Evolutionary conservation across 768 basidiomycete genomes (phyloP), one percentile per base, ranked within the genome.

Genomic region (Boletus vermiculosoides): DNA sequence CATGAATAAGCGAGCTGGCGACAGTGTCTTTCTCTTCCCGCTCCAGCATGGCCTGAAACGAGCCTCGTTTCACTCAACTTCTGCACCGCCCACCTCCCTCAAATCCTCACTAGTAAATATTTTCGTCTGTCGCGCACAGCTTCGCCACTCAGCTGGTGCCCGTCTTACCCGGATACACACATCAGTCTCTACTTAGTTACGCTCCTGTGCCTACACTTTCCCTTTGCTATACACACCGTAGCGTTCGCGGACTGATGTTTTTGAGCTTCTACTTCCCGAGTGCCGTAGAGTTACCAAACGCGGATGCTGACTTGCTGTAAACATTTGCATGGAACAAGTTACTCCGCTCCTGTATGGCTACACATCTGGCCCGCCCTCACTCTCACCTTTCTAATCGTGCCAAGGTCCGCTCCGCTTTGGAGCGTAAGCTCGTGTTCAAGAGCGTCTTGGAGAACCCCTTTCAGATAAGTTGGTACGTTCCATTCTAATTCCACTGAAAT

Each of bases 401-500:
- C 30, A 84, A 77, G 60, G 68, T 73, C 22, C 75, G 75, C n/a
- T 57, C 70, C 18, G 56, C 60, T 9, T 8, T 65, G 16, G 88
- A 90, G 23, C 81, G 78, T 45, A 92, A 85, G 64, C 73, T 76
- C 1, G 82, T 86, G 0, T 91, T 83, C 74, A 91, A 84, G 61
- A 79, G 82, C 56, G 85, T 87, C 0, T 73, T 93, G 23, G 85
- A 86, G 50, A 92, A 82, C 57, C 91, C 91, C 3, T 87, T 88
- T 63, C 78, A 80, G 12, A 75, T 92, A 16, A 68, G 73, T 66
- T 93, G 91, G 91, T 91, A 64, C 4, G 66, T 57, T 57, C 55
- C 45, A 50, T 59, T 63, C 59, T 30, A 34, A 16, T 48, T 57
- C 23, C 37, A 23, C 30, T 33, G 10, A 13, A 46, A 18, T 15